phyloP scores from a whole-genome alignment of 495 filamentous ascomycete species.

The Xylaria cubensis region DNA sequence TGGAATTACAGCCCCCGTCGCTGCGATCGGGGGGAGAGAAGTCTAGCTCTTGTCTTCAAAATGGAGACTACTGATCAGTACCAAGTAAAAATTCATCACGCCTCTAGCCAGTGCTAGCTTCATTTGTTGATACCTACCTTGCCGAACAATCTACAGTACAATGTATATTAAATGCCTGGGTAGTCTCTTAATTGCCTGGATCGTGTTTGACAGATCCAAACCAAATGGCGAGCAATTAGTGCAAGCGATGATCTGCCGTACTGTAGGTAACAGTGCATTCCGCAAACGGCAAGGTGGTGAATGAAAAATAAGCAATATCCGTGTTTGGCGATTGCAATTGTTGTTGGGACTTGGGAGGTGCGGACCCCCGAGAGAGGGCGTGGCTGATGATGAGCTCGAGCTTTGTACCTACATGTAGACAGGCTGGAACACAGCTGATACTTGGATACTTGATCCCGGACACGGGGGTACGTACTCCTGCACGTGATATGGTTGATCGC shows the following conservation, averaged over 20 bases:
- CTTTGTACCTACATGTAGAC: slow-evolving; percentile 9
- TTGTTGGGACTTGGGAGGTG: neutral
- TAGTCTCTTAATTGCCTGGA: neutral
- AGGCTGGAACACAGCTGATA: slow-evolving; percentile 27
- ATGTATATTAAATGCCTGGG: neutral
- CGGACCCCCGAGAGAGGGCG: slow-evolving; percentile 2
- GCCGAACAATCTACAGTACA: neutral
- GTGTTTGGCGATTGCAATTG: slow-evolving; percentile 22
- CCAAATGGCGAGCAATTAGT: neutral
- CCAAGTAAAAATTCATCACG: neutral
- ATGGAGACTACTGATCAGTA: neutral
- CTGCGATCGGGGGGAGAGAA: slow-evolving; percentile 3
- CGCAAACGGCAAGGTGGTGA: slow-evolving; percentile 27
- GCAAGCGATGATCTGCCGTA: neutral
- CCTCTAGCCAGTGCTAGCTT: neutral
- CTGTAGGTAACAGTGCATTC: neutral
- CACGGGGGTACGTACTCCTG: slow-evolving; percentile 16
- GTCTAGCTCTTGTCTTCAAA: slow-evolving; percentile 13
- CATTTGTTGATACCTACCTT: neutral
- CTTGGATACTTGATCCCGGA: neutral
- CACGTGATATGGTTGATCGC: neutral
- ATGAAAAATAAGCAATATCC: slow-evolving; percentile 20
- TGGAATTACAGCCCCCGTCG: neutral
- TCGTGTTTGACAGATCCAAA: neutral
- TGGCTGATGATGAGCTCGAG: neutral